Conservation (phyloP, 2,329 filamentous ascomycete species). For the Rugonectria rugulosa region DNA sequence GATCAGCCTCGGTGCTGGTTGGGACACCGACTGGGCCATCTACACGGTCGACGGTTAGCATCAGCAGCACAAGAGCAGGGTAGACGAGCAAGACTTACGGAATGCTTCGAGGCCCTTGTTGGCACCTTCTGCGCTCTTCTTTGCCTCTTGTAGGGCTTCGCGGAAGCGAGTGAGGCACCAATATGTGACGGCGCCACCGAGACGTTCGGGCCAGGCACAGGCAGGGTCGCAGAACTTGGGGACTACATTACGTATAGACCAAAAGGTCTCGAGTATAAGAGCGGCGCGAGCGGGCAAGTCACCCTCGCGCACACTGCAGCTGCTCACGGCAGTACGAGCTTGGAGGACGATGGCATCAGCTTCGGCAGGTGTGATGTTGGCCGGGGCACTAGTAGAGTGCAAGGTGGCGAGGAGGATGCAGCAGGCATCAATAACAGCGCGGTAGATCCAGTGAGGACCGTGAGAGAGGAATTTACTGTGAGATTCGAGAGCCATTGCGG, state of each 20-base stretch:
- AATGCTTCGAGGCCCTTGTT: slow-evolving; percentile 42
- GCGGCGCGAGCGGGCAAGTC: slow-evolving; percentile 57
- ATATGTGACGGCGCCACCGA: slow-evolving; percentile 58
- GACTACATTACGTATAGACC: slow-evolving; percentile 49
- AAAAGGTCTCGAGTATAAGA: slow-evolving; percentile 59
- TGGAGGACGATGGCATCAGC: slow-evolving; percentile 41
- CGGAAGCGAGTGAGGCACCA: slow-evolving; percentile 59
- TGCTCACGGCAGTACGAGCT: slow-evolving; percentile 47
- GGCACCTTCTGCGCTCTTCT: slow-evolving; percentile 42
- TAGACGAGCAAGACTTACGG: slow-evolving; percentile 32
- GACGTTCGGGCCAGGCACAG: slow-evolving; percentile 52
- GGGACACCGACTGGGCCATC: slow-evolving; percentile 1
- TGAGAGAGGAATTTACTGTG: slow-evolving; percentile 52
- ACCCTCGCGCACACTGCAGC: slow-evolving; percentile 56
- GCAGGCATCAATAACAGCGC: slow-evolving; percentile 54
- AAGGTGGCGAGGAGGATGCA: slow-evolving; percentile 56
- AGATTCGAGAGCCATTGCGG: slow-evolving; percentile 52
- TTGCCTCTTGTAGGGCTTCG: slow-evolving; percentile 48
- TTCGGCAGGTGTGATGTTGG: slow-evolving; percentile 42
- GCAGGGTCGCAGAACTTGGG: slow-evolving; percentile 50
- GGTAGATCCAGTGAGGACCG: slow-evolving; percentile 58
- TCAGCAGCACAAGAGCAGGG: not conserved
- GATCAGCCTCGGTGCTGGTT: slow-evolving; percentile 18
- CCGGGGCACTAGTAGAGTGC: slow-evolving; percentile 51
- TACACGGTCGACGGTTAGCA: not conserved